These are phyloP conservation scores for Colletotrichum higginsianum DNA, from an alignment of 2,329 filamentous ascomycete species.

Conservation along the genomic window DNA sequence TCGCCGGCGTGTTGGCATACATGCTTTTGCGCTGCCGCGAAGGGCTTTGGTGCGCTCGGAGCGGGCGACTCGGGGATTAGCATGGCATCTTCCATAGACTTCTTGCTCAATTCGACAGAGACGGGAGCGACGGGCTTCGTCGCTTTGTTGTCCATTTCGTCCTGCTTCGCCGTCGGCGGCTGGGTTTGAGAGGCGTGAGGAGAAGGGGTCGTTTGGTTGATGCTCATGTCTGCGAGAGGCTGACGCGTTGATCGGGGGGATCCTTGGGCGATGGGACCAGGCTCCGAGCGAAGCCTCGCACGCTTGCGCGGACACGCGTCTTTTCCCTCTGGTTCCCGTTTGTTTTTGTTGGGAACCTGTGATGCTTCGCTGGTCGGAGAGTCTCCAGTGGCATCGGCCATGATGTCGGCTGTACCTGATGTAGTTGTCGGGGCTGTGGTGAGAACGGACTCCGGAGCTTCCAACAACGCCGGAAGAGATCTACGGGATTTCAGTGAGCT, in stretches of 20 bases:
- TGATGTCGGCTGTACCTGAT: constrained; percentile 26
- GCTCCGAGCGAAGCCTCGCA: constrained; percentile 7
- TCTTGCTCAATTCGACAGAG: neutral
- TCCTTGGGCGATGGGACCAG: neutral
- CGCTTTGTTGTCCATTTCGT: neutral
- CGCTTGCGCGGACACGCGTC: constrained; percentile 18
- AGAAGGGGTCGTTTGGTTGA: constrained; percentile 39
- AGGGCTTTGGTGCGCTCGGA: neutral
- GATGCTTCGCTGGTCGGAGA: neutral
- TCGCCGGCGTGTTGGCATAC: constrained; percentile 46
- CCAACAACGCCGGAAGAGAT: constrained; percentile 16
- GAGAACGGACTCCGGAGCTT: constrained; percentile 16
- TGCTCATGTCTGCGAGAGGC: constrained; percentile 46
- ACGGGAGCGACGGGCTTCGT: neutral
- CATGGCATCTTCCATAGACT: neutral
- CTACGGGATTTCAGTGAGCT: constrained; percentile 1
- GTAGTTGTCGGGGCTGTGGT: constrained; percentile 40
- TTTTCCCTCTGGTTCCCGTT: constrained; percentile 2
- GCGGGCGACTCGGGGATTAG: neutral
- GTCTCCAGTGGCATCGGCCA: neutral
- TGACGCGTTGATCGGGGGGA: constrained; percentile 29
- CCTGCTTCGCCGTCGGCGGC: neutral
- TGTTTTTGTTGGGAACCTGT: neutral
- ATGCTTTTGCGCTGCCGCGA: neutral
- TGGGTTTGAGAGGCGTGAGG: constrained; percentile 5